phyloP scores from a whole-genome alignment of 2,329 filamentous ascomycete species.

The Orbilia blumenaviensis region DNA sequence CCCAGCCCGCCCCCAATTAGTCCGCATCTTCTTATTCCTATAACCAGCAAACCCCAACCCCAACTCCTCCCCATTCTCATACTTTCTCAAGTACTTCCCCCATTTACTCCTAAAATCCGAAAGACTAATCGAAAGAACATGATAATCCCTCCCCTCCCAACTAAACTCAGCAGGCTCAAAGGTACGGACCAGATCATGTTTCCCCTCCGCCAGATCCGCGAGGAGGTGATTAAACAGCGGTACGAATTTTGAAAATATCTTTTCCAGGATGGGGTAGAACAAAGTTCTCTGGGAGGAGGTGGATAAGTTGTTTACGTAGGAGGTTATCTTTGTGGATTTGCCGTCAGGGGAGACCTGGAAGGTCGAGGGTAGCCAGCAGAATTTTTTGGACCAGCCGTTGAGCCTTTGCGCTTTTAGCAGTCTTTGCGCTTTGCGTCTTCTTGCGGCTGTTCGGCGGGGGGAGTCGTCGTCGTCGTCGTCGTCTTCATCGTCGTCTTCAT shows the following conservation, averaged over 20 bases:
- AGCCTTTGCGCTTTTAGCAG: background rate
- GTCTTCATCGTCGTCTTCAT: background rate
- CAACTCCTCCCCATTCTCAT: background rate
- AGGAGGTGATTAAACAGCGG: constrained; percentile 29
- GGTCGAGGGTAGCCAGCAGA: constrained; percentile 22
- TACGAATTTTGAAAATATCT: constrained; percentile 17
- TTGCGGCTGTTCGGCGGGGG: background rate
- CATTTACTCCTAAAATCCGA: background rate
- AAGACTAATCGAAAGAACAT: background rate
- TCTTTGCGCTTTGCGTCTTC: background rate
- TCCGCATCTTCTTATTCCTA: background rate
- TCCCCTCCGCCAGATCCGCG: background rate
- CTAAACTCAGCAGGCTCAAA: background rate
- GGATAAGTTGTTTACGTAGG: constrained; percentile 28
- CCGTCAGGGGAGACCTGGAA: constrained; percentile 20
- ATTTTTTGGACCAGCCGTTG: background rate
- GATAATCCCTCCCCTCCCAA: background rate
- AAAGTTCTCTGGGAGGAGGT: background rate
- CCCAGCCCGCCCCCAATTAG: background rate
- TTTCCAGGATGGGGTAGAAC: constrained; percentile 27
- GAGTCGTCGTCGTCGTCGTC: background rate
- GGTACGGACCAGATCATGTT: background rate
- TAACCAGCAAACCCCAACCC: background rate
- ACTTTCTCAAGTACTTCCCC: background rate
- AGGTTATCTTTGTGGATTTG: constrained; percentile 3